Evolutionary conservation across 83 land plant species (phyloP).

Genomic region (Thuja plicata): DNA sequence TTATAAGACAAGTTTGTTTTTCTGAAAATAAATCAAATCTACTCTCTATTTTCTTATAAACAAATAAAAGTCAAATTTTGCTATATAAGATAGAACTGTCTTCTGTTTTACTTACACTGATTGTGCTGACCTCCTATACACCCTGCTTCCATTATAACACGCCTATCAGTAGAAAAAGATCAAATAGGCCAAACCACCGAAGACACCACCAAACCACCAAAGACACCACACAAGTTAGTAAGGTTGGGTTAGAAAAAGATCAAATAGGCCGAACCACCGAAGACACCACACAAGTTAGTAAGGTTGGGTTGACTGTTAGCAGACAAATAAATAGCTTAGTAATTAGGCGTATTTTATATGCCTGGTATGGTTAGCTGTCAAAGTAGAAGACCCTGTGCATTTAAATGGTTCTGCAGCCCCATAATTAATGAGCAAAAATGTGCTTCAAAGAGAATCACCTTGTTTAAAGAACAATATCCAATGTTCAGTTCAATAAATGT

Average conservation of each 20-base stretch:
- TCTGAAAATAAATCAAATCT: too few relatives aligned
- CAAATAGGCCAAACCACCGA: not conserved
- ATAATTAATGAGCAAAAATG: not conserved
- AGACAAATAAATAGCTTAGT: not conserved
- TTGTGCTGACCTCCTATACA: too few relatives aligned
- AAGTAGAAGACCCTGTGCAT: not conserved
- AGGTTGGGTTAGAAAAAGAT: too few relatives aligned
- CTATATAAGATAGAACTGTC: too few relatives aligned
- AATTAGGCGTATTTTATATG: not conserved
- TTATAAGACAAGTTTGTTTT: too few relatives aligned
- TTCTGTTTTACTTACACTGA: too few relatives aligned
- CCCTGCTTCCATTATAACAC: too few relatives aligned
- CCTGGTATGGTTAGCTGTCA: not conserved
- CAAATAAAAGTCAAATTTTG: too few relatives aligned
- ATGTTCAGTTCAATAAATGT: not conserved
- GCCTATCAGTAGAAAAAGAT: too few relatives aligned
- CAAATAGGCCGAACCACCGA: not conserved
- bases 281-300: not conserved
- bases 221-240: not conserved
- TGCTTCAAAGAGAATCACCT: not conserved
- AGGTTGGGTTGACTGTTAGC: not conserved
- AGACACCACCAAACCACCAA: not conserved
- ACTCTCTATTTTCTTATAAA: too few relatives aligned
- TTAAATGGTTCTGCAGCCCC: not conserved
- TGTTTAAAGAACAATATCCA: not conserved